phyloP scores from a whole-genome alignment of 176 grass and related monocot species.

The Aegilops umbellulata region DNA sequence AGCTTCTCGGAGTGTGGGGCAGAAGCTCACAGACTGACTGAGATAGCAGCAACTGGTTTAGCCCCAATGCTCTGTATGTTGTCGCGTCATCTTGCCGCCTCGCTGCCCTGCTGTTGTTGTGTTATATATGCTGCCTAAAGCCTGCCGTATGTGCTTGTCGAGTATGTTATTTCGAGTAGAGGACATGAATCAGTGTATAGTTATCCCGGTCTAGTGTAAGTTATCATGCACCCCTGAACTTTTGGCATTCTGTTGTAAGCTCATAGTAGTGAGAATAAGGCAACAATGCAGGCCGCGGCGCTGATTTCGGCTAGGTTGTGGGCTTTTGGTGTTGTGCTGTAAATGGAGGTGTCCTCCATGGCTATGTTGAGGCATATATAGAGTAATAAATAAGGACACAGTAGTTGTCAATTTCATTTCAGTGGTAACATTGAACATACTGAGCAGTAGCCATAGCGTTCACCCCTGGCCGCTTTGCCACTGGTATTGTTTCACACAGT shows the following conservation, averaged over 20 bases:
- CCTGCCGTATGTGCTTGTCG: constrained; percentile 14
- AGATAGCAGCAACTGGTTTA: background rate
- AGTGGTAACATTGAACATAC: too few relatives aligned
- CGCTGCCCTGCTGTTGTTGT: background rate
- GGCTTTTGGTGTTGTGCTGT: background rate
- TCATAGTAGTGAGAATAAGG: background rate
- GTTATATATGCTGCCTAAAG: background rate
- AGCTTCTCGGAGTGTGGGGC: constrained; percentile 33
- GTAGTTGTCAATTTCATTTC: too few relatives aligned
- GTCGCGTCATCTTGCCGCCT: background rate
- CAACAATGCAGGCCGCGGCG: background rate
- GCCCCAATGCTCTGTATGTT: background rate
- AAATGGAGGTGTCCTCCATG: background rate
- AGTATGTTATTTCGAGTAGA: background rate
- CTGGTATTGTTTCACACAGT: too few relatives aligned
- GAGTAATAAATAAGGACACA: background rate
- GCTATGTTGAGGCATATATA: background rate
- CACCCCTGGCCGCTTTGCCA: too few relatives aligned
- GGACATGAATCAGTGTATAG: background rate
- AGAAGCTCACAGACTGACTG: constrained; percentile 10
- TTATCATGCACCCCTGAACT: background rate
- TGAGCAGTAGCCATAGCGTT: too few relatives aligned
- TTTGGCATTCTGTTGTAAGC: background rate
- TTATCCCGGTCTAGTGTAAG: background rate
- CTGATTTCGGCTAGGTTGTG: background rate